These are phyloP conservation scores for Hymenochaete sp. DNA, from an alignment of 1,284 basidiomycete genomes.

Conservation along the genomic window DNA sequence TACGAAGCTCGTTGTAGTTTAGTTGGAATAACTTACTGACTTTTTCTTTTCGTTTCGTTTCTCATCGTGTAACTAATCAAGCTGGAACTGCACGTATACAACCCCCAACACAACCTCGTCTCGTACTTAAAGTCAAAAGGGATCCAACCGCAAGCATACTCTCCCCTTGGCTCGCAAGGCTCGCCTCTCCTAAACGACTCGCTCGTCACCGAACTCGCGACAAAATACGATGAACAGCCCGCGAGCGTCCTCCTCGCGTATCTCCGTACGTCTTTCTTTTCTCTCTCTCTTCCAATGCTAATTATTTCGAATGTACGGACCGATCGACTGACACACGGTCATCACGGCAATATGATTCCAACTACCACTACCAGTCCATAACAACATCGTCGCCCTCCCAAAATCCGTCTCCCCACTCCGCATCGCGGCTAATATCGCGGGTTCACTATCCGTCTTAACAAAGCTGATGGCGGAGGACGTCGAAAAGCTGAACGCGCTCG, in stretches of 20 bases:
- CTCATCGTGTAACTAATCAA: no score
- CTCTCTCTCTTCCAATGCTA: no score
- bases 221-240: conserved; percentile 43
- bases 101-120: conserved; percentile 55
- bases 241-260: conserved; percentile 56
- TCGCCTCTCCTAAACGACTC: conserved; percentile 28
- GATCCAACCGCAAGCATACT: conserved; percentile 68
- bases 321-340: no score
- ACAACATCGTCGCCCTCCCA: conserved; percentile 58
- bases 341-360: neutral
- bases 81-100: conserved; percentile 64
- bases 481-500: conserved; percentile 53
- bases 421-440: conserved; percentile 61
- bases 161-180: conserved; percentile 47
- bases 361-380: conserved; percentile 38
- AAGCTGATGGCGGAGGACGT: conserved; percentile 55
- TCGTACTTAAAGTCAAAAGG: conserved; percentile 52
- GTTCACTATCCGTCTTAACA: conserved; percentile 38
- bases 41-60: no score
- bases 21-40: no score
- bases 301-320: no score
- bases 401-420: conserved; percentile 72
- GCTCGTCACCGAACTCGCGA: conserved; percentile 46
- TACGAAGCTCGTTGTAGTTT: no score
- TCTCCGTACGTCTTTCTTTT: conserved; percentile 2